Evolutionary conservation across 192 early-diverging fungal species (phyloP).

Genomic region (Helicostylum pulchrum): DNA sequence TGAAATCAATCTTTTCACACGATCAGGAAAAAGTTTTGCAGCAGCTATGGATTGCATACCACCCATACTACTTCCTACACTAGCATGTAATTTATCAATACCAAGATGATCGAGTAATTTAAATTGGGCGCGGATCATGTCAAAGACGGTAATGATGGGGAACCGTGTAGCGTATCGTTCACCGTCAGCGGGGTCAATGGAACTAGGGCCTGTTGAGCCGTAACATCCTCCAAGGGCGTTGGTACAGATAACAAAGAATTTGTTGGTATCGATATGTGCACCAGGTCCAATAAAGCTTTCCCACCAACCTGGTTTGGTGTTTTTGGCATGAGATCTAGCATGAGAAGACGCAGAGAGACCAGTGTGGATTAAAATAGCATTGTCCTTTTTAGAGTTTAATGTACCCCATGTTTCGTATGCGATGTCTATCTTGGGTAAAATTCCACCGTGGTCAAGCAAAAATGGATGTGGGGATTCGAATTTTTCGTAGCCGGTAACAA

Average conservation of each 20-base stretch:
- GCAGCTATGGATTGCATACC: conserved; percentile 92
- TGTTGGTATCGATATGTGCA: conserved; percentile 84
- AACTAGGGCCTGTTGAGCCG: conserved; percentile 89
- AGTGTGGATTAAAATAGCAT: conserved; percentile 93
- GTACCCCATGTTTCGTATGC: conserved; percentile 98
- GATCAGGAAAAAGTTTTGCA: conserved; percentile 78
- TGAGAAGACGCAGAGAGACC: conserved; percentile 90
- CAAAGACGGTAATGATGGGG: conserved; percentile 89
- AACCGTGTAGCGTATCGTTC: conserved; percentile 86
- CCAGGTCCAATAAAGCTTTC: conserved; percentile 97
- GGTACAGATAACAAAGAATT: conserved; percentile 93
- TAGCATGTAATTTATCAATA: conserved; percentile 79
- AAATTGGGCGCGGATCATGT: conserved; percentile 97
- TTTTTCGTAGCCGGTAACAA: conserved; percentile 70
- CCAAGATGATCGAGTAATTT: conserved; percentile 75
- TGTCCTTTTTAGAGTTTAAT: conserved; percentile 73
- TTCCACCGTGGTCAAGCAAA: conserved; percentile 77
- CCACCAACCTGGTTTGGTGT: conserved; percentile 91
- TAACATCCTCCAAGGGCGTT: conserved; percentile 97
- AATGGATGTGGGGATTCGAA: conserved; percentile 68
- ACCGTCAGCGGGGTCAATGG: conserved; percentile 72
- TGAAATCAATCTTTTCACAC: conserved; percentile 72
- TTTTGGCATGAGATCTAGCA: conserved; percentile 81
- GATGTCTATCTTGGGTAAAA: conserved; percentile 71
- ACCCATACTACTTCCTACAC: conserved; percentile 93